Conservation (phyloP, 1,139 yeast species). For the Candida sp. region DNA sequence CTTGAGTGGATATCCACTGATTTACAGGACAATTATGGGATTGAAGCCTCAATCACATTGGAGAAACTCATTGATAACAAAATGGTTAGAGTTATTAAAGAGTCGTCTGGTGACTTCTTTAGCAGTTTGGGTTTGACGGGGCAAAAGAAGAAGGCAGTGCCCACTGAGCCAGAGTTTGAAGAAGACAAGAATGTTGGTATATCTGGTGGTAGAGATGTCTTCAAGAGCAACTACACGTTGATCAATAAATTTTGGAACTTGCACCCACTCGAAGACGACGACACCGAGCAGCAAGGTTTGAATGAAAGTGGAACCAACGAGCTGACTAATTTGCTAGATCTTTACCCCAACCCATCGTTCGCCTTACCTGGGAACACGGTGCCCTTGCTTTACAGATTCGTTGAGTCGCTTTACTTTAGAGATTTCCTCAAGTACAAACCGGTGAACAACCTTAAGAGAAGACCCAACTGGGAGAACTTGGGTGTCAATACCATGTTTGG, state of each 20-base stretch:
- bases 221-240: constrained; percentile 39
- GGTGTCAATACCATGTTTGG: constrained; percentile 41
- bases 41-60: constrained; percentile 40
- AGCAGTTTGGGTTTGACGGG: constrained; percentile 26
- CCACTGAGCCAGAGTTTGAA: constrained; percentile 6
- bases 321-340: constrained; percentile 20
- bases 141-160: constrained; percentile 9
- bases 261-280: constrained; percentile 38
- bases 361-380: constrained; percentile 57
- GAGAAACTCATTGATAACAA: constrained; percentile 29
- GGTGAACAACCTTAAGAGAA: constrained; percentile 37
- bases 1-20: constrained; percentile 52
- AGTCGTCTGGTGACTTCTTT: constrained; percentile 28
- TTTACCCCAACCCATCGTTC: constrained; percentile 51
- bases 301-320: constrained; percentile 7
- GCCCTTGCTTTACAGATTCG: constrained; percentile 50
- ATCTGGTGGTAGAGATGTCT: constrained; percentile 37
- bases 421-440: constrained; percentile 50
- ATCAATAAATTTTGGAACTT: constrained; percentile 51
- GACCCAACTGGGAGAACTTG: constrained; percentile 51
- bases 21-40: constrained; percentile 63
- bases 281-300: constrained; percentile 11
- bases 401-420: constrained; percentile 55
- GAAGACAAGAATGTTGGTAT: constrained; percentile 27
- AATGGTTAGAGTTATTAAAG: constrained; percentile 28